Percentiles rank a stretch among this genome's conserved stretches.
Conservation (phyloP, 1,139 yeast genomes). For the Blastobotrys buckinghamii region DNA sequence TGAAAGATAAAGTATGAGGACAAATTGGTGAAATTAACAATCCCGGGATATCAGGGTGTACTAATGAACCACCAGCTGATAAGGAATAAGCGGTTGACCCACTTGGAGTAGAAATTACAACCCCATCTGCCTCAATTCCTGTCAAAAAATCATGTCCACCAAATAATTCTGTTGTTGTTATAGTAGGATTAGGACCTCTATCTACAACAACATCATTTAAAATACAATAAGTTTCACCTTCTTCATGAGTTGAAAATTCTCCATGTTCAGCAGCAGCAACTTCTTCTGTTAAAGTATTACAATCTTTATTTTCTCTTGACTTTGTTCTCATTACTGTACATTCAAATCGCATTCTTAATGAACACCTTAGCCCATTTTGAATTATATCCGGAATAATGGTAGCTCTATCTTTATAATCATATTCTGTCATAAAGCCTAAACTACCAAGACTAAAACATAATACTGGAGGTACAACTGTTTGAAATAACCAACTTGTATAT, state of each 20-base stretch:
- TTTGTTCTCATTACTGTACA: conserved; percentile 57
- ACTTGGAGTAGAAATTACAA: conserved; percentile 79
- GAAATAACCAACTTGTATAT: conserved; percentile 56
- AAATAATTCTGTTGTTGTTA: conserved; percentile 69
- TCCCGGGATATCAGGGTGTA: conserved; percentile 81
- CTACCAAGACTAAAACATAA: conserved; percentile 78
- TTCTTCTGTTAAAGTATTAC: conserved; percentile 30
- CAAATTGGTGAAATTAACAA: conserved; percentile 79
- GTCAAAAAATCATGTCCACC: conserved; percentile 74
- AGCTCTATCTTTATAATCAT: conserved; percentile 52
- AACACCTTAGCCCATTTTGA: conserved; percentile 56
- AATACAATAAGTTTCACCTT: conserved; percentile 46
- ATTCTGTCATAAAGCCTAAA: conserved; percentile 76
- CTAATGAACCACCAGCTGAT: conserved; percentile 83
- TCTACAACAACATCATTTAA: conserved; percentile 82
- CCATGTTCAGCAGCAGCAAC: conserved; percentile 31
- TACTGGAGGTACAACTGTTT: conserved; percentile 75
- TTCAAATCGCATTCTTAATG: conserved; percentile 71
- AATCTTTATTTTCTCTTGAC: conserved; percentile 20
- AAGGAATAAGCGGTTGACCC: conserved; percentile 90
- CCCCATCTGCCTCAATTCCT: conserved; percentile 84
- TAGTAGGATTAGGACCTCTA: conserved; percentile 76
- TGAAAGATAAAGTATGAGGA: conserved; percentile 74
- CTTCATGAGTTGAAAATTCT: conserved; percentile 27
- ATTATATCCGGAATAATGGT: conserved; percentile 51